Evolutionary conservation across 2,329 filamentous ascomycete species (phyloP).

Genomic region (Leptoxyphium fumago): DNA sequence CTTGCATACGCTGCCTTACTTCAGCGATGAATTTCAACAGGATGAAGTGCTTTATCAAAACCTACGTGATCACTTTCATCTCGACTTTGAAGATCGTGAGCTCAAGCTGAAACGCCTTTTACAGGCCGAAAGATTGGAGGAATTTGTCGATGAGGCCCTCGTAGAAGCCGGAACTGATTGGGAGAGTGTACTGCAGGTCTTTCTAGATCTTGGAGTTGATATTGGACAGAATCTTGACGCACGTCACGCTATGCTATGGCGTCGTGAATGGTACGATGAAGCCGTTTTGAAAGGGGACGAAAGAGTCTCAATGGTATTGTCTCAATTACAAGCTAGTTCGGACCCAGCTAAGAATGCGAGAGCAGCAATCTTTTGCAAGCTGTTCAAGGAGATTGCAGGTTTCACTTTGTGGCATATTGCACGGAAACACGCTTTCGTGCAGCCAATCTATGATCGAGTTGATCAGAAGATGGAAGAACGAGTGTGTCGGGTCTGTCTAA

Average conservation of each 20-base stretch:
- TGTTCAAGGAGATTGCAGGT: slow-evolving; percentile 19
- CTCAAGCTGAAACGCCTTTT: slow-evolving; percentile 20
- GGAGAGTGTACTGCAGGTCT: slow-evolving; percentile 24
- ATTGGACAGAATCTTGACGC: slow-evolving; percentile 10
- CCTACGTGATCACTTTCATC: slow-evolving; percentile 15
- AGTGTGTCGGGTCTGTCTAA: slow-evolving; percentile 17
- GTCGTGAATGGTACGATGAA: slow-evolving; percentile 18
- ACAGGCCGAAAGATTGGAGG: slow-evolving; percentile 22
- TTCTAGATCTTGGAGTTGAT: slow-evolving; percentile 19
- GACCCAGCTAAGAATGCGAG: slow-evolving; percentile 13
- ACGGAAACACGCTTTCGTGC: slow-evolving; percentile 6
- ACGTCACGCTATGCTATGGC: slow-evolving; percentile 4
- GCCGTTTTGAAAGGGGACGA: slow-evolving; percentile 17
- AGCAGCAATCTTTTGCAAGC: slow-evolving; percentile 23
- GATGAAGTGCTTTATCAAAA: slow-evolving; percentile 11
- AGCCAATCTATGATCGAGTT: not conserved
- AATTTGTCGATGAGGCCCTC: slow-evolving; percentile 22
- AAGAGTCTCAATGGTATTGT: slow-evolving; percentile 18
- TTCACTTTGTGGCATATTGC: slow-evolving; percentile 29
- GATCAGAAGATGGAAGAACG: not conserved
- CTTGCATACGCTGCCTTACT: slow-evolving; percentile 27
- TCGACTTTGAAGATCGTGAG: slow-evolving; percentile 16
- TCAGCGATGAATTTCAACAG: slow-evolving; percentile 22
- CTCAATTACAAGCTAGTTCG: slow-evolving; percentile 13
- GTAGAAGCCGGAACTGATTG: slow-evolving; percentile 21